Percentiles rank a stretch among this genome's conserved stretches.
phyloP scores from a whole-genome alignment of 2,329 filamentous ascomycete species.

The Calonectria multiphialidica region DNA sequence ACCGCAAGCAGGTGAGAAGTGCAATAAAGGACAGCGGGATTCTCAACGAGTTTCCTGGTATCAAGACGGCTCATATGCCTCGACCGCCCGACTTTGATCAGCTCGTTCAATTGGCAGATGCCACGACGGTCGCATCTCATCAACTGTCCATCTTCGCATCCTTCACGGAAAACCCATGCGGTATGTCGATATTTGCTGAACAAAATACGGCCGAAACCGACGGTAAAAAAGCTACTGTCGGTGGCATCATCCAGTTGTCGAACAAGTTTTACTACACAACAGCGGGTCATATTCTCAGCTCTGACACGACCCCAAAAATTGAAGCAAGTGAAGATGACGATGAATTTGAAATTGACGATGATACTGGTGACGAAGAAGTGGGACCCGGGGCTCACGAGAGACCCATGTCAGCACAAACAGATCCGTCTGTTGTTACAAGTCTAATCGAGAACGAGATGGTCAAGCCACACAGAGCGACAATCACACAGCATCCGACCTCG shows the following conservation, averaged over 20 bases:
- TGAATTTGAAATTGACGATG: neutral
- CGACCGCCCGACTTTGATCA: neutral
- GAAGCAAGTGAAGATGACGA: neutral
- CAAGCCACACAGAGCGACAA: neutral
- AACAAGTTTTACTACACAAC: neutral
- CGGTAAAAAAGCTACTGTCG: neutral
- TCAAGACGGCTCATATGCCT: slow-evolving; percentile 1
- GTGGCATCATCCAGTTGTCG: neutral
- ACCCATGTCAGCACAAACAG: neutral
- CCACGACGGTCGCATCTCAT: neutral
- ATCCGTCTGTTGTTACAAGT: neutral
- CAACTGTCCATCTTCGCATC: neutral
- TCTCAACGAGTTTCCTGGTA: neutral
- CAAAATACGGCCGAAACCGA: neutral
- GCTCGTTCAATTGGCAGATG: neutral
- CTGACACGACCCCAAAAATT: neutral
- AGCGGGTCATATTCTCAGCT: neutral
- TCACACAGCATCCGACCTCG: neutral
- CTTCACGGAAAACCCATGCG: neutral
- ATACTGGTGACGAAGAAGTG: neutral
- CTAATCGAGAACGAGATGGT: neutral
- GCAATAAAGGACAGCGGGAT: neutral
- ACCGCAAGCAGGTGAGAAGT: neutral
- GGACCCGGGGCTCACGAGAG: neutral
- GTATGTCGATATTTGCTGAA: neutral